A percentile compares a stretch with the other conserved stretches of the same genome.
phyloP scores from a whole-genome alignment of 2,329 filamentous ascomycete species.

The Fusarium sp. region DNA sequence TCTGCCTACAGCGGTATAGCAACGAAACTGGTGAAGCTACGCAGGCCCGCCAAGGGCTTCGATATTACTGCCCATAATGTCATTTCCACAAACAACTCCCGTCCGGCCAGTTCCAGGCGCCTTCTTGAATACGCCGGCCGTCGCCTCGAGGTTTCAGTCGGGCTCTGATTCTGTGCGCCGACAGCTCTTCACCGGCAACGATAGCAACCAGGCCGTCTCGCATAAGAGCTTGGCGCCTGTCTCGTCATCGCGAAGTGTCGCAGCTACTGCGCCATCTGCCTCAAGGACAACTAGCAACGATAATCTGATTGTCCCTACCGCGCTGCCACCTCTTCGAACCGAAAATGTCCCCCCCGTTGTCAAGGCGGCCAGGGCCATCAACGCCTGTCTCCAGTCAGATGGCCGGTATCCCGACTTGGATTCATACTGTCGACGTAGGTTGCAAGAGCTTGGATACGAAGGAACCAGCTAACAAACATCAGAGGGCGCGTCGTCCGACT shows the following conservation, averaged over 20 bases:
- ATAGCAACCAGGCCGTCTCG: slow-evolving; percentile 34
- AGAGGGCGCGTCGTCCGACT: slow-evolving; percentile 93
- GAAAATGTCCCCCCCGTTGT: slow-evolving; percentile 71
- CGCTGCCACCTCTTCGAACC: slow-evolving; percentile 54
- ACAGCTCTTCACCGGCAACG: slow-evolving; percentile 56
- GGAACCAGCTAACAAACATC: slow-evolving; percentile 39
- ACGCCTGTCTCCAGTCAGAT: slow-evolving; percentile 78
- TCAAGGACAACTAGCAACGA: slow-evolving; percentile 36
- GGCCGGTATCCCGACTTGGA: slow-evolving; percentile 88
- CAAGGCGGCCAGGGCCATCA: slow-evolving; percentile 84
- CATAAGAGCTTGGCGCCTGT: slow-evolving; percentile 29
- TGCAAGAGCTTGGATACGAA: background rate
- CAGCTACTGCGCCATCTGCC: slow-evolving; percentile 37
- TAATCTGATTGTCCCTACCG: slow-evolving; percentile 44
- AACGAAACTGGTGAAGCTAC: slow-evolving; percentile 43
- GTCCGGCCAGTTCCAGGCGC: slow-evolving; percentile 77
- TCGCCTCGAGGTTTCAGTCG: slow-evolving; percentile 57
- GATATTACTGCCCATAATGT: slow-evolving; percentile 54
- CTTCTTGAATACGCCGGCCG: slow-evolving; percentile 77
- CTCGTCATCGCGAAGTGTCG: slow-evolving; percentile 30
- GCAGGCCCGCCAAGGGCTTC: slow-evolving; percentile 41
- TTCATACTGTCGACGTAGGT: slow-evolving; percentile 85
- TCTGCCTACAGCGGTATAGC: slow-evolving; percentile 33
- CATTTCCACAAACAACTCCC: slow-evolving; percentile 68
- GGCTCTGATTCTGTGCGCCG: slow-evolving; percentile 58